A percentile compares a stretch with the other conserved stretches of the same genome.
These are phyloP conservation scores for Russula ochroleuca DNA, from an alignment of 768 basidiomycete species.

Conservation along the genomic window DNA sequence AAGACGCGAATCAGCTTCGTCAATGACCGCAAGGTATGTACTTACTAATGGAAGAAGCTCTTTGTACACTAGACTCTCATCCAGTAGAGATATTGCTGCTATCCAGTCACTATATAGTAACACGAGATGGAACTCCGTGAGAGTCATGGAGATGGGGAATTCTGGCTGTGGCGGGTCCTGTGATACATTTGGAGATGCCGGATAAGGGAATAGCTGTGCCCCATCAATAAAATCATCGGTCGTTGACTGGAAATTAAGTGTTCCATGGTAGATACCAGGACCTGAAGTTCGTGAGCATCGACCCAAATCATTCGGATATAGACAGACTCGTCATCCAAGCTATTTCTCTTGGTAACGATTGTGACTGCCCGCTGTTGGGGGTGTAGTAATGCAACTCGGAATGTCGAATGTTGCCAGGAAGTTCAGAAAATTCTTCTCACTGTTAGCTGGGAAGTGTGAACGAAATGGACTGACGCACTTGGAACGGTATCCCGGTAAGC, in stretches of 20 bases:
- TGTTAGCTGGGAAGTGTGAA: conserved; percentile 28
- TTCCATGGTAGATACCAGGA: conserved; percentile 85
- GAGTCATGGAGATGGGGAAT: conserved; percentile 67
- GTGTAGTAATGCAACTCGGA: conserved; percentile 83
- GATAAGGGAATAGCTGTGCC: conserved; percentile 77
- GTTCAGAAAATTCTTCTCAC: conserved; percentile 76
- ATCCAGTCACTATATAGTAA: conserved; percentile 78
- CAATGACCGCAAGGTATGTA: conserved; percentile 1
- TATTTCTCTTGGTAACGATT: conserved; percentile 64
- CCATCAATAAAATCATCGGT: conserved; percentile 74
- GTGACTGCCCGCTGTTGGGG: conserved; percentile 61
- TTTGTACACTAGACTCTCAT: conserved; percentile 80
- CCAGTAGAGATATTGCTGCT: conserved; percentile 70
- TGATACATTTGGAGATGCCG: conserved; percentile 38
- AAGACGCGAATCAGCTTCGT: not conserved
- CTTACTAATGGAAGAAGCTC: conserved; percentile 76
- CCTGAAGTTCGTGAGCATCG: conserved; percentile 40
- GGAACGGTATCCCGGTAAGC: conserved; percentile 72
- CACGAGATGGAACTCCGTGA: conserved; percentile 92
- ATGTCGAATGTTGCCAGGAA: conserved; percentile 70
- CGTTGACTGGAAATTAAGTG: conserved; percentile 61
- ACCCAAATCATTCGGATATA: not conserved
- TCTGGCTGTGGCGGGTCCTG: conserved; percentile 33
- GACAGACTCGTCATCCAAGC: conserved; percentile 89
- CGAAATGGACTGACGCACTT: conserved; percentile 49